Base-by-base conservation (phyloP, 2,329 filamentous ascomycete species). In the Ambrosiella xylebori region DNA sequence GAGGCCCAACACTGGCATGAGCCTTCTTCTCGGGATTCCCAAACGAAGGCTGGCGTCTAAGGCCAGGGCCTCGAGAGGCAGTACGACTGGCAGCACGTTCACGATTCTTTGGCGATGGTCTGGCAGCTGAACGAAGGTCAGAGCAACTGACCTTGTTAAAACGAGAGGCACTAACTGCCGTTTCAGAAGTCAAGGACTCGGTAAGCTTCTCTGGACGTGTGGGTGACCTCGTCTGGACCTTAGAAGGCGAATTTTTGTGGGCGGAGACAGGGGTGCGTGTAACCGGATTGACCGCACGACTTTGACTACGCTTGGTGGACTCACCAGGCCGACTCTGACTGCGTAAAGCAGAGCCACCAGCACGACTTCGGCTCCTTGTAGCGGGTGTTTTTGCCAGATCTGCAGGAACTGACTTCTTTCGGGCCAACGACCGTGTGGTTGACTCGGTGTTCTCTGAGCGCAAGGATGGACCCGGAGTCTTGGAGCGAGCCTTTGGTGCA, bases 151-250 rank as follows among this genome's bases (percentile, higher is more conserved):
- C 51, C 51, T 60, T 60, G 37, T 52, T 53, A 3, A 56, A 57
- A 38, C 56, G 59, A 12, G 59, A 57, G 19, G 39, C 39, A 12
- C 40, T 39, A 3, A 44, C 52, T n/a, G 12, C 40, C 35, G 85
- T 89, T 38, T 82, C 84, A 5, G 83, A 81, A 27, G 76, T 84
- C 37, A 88, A 72, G 59, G 83, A 82, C 8, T 84, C 73, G 7
- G 85, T 81, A 1, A 88, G 72, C 59, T 78, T 79, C 56, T 82
- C 73, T 8, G 84, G 84, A 58, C 81, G 79, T 1, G 85, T 88
- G 1, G 82, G 82, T 9, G 85, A 87, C 68, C 80, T 82, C 45
- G 76, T 70, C 1, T 69, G 71, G 6, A 71, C 66, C 36, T 70
- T 68, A 2, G 61, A 57, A n/a, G 66, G 61, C 27, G 65, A 65